A percentile compares a stretch with the other conserved stretches of the same genome.
Conservation (phyloP, 2,329 filamentous ascomycete genomes). For the Pestalotiopsis sp. region DNA sequence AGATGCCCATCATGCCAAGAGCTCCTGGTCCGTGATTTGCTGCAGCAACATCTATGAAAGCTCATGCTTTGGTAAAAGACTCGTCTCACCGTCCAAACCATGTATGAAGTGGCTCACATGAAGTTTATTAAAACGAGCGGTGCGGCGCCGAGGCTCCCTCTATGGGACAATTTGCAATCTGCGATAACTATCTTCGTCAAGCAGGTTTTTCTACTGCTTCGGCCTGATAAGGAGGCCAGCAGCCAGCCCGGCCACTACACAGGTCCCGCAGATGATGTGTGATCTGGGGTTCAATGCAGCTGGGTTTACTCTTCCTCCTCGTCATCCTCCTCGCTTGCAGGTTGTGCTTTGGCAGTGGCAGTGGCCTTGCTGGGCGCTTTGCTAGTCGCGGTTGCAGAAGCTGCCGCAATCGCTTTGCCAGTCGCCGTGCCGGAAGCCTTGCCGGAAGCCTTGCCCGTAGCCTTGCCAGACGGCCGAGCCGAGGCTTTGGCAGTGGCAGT, state of each 20-base stretch:
- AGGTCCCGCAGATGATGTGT: not conserved
- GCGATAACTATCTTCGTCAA: no score
- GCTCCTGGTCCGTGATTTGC: not conserved
- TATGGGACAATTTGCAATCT: no score
- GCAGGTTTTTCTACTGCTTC: no score
- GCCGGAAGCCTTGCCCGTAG: no score
- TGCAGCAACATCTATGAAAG: not conserved
- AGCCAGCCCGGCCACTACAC: not conserved
- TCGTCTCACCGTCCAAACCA: not conserved
- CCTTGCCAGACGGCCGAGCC: no score
- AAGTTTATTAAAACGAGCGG: no score
- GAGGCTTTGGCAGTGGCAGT: not conserved
- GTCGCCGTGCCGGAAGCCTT: no score
- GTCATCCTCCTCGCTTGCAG: not conserved
- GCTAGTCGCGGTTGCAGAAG: not conserved
- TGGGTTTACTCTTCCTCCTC: not conserved
- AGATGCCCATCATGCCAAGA: not conserved
- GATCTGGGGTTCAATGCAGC: not conserved
- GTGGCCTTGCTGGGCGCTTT: not conserved
- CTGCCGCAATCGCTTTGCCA: not conserved
- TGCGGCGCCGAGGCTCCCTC: no score
- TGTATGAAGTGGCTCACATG: not conserved
- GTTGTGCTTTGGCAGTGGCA: not conserved
- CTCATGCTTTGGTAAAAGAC: not conserved
- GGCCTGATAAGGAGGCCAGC: no score